Base-by-base conservation (phyloP, 441 rosid species). In the California macrophylla region DNA sequence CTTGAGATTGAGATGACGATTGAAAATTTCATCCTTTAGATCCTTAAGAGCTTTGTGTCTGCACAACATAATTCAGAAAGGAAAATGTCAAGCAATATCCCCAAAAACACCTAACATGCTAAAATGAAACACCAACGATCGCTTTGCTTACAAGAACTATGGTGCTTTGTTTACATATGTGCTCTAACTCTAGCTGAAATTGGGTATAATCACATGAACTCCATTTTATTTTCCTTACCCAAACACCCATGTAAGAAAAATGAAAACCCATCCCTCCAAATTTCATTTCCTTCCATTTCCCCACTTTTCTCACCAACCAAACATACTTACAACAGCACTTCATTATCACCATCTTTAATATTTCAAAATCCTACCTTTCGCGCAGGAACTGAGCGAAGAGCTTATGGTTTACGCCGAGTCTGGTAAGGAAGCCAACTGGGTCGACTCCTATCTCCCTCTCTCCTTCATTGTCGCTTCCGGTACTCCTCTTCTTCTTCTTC, bases 21-120 rank as follows among this genome's bases (percentile, higher is more conserved):
- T 82, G 66, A 84, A 86, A 64, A 94, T 82, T 76, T 86, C 90
- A 71, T 86, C 94, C 80, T 89, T 88, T 70, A 86, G 90, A 86
- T 94, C 96, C 80, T 94, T 94, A 73, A 82, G 28, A 62, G 86
- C 81, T 76, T 94, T 94, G 78, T 94, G 89, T 91, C 98, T 94
- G 85, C 73, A 66, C 50, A 78, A 66, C 58, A 64, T n/a, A 67
- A 60, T 15, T 15, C 54, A 47, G 18, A 13, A 47, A 47, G 4
- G 20, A 18, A 58, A 66, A 65, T 67, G 68, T 32, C 71, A 56
- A 36, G 1, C 32, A 7, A 6, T 16, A 8, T 52, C 65, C 15
- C 4, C 50, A 54, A 32, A 29, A 68, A 74, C 9, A 63, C n/a
- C 50, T 28, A 36, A 32, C 68, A 30, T 18, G 12, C 13, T 3